These are phyloP conservation scores for Fraxinus velutina DNA, from an alignment of 305 asterid genomes.

Conservation along the genomic window DNA sequence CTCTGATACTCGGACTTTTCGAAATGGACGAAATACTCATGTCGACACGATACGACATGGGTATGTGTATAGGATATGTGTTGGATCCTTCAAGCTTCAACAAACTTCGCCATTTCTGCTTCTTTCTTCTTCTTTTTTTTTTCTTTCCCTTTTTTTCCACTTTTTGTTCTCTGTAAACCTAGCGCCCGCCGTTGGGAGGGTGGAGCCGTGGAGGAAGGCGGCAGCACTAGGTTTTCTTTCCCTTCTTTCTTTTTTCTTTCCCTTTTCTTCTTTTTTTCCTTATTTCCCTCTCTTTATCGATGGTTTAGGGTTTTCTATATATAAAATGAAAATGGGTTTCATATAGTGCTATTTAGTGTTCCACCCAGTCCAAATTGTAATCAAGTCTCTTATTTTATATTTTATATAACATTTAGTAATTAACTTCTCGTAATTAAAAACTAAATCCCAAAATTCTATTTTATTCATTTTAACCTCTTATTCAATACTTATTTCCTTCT, in stretches of 20 bases:
- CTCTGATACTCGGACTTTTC: background rate
- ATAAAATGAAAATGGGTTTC: background rate
- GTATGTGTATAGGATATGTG: background rate
- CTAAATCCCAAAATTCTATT: too few species aligned
- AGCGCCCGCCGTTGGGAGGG: background rate
- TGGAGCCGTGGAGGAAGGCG: background rate
- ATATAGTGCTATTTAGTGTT: background rate
- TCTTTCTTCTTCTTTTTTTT: too few species aligned
- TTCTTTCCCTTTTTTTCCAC: too few species aligned
- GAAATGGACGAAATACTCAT: background rate
- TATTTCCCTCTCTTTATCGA: background rate
- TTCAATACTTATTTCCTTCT: too few species aligned
- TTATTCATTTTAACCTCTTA: too few species aligned
- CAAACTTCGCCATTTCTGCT: too few species aligned
- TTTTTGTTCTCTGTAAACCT: background rate
- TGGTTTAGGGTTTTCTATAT: background rate
- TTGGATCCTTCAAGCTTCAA: background rate
- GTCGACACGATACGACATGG: background rate
- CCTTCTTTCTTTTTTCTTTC: too few species aligned
- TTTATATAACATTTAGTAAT: background rate
- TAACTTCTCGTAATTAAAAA: background rate
- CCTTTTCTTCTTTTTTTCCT: too few species aligned
- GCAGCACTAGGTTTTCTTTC: background rate
- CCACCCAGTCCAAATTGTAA: background rate
- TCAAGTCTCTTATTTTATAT: too few species aligned